Percentiles rank a stretch among this genome's conserved stretches.
phyloP scores from a whole-genome alignment of 2,329 filamentous ascomycete species.

The Pestalotiopsis fici region DNA sequence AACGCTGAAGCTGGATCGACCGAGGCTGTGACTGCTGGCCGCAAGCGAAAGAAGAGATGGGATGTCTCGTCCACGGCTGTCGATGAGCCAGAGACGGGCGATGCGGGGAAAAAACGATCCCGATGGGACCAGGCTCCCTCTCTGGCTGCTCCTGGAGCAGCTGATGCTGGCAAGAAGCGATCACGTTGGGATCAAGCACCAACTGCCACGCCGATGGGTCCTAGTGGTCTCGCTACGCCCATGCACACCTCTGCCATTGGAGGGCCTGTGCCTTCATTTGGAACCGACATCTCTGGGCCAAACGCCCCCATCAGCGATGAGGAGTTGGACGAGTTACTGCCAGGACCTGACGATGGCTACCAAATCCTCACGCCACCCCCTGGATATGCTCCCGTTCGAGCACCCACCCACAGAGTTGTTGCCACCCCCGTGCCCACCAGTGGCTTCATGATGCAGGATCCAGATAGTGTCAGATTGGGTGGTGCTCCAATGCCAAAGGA shows the following conservation, averaged over 20 bases:
- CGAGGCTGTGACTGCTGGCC: slow-evolving; percentile 59
- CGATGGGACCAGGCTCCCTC: slow-evolving; percentile 85
- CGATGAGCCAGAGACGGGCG: slow-evolving; percentile 49
- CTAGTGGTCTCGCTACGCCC: slow-evolving; percentile 75
- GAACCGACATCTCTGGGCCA: slow-evolving; percentile 76
- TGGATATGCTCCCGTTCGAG: slow-evolving; percentile 83
- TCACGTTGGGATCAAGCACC: slow-evolving; percentile 94
- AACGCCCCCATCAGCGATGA: slow-evolving; percentile 88
- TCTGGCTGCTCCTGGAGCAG: slow-evolving; percentile 47
- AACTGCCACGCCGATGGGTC: slow-evolving; percentile 73
- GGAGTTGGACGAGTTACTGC: slow-evolving; percentile 88
- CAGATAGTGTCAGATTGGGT: slow-evolving; percentile 77
- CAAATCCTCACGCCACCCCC: slow-evolving; percentile 88
- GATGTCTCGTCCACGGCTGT: slow-evolving; percentile 68
- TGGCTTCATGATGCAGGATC: slow-evolving; percentile 98
- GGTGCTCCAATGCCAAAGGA: slow-evolving; percentile 93
- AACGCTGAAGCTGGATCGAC: slow-evolving; percentile 71
- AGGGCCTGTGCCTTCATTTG: slow-evolving; percentile 65
- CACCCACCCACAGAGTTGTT: slow-evolving; percentile 74
- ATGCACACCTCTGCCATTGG: slow-evolving; percentile 69
- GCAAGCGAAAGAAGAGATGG: slow-evolving; percentile 95
- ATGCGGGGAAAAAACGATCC: slow-evolving; percentile 68
- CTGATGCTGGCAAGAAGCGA: slow-evolving; percentile 68
- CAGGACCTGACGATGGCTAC: slow-evolving; percentile 86
- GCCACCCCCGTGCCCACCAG: slow-evolving; percentile 73